A percentile compares a stretch with the other conserved stretches of the same genome.
Conservation (phyloP, 208 protist genomes). For the Acanthamoeba rhysodes region DNA sequence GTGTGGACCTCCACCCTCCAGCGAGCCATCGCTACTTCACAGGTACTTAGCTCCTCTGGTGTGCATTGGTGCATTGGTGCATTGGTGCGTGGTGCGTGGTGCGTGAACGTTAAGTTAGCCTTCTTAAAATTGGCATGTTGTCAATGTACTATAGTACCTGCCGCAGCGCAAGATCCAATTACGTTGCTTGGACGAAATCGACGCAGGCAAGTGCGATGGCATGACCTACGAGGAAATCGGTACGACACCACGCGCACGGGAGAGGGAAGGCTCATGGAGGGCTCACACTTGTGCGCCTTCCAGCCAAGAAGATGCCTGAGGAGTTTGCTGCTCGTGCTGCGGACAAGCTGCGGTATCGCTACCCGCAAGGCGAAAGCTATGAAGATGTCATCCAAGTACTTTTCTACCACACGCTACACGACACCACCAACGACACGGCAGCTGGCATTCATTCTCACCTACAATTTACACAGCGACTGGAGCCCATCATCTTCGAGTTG, state of each 20-base stretch:
- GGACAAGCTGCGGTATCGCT: slow-evolving; percentile 82
- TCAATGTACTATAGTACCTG: neutral
- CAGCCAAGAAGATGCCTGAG: slow-evolving; percentile 77
- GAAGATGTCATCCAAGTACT: slow-evolving; percentile 76
- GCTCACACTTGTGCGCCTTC: neutral
- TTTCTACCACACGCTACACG: neutral
- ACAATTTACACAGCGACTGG: slow-evolving; percentile 52
- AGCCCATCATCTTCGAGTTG: slow-evolving; percentile 83
- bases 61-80: too few relatives aligned
- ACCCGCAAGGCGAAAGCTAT: slow-evolving; percentile 82
- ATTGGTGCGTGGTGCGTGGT: too few relatives aligned
- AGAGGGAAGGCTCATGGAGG: neutral
- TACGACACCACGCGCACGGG: neutral
- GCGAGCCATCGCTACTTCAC: slow-evolving; percentile 81
- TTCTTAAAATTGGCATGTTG: too few relatives aligned
- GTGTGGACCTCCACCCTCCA: slow-evolving; percentile 83
- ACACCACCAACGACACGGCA: neutral
- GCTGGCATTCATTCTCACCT: neutral
- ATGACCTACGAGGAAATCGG: slow-evolving; percentile 84
- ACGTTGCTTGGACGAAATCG: slow-evolving; percentile 82
- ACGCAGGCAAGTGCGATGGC: slow-evolving; percentile 84
- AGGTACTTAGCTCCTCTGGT: too few relatives aligned
- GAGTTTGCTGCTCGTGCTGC: slow-evolving; percentile 79
- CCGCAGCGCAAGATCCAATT: slow-evolving; percentile 73
- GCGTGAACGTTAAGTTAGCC: too few relatives aligned